Evolutionary conservation across 2,329 filamentous ascomycete species (phyloP).

Genomic region (Diaporthe ampelina): DNA sequence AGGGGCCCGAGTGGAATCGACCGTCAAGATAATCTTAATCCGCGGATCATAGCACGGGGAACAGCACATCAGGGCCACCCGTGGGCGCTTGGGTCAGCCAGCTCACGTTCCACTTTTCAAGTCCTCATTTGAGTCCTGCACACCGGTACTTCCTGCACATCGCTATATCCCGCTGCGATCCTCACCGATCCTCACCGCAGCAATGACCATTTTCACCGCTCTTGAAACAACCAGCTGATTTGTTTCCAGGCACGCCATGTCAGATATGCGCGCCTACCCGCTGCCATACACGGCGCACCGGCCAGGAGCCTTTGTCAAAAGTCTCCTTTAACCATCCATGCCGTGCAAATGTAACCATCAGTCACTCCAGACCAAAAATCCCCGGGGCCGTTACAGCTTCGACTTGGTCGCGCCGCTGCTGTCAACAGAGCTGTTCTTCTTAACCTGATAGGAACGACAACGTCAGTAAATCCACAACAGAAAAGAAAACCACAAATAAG

Average conservation of each 20-base stretch:
- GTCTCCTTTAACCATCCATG: background rate
- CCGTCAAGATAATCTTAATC: background rate
- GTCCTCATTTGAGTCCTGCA: background rate
- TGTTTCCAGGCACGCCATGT: background rate
- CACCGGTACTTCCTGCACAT: background rate
- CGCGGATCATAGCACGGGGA: background rate
- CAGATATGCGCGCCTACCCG: background rate
- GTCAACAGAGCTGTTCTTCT: background rate
- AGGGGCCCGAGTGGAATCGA: background rate
- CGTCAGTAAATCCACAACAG: background rate
- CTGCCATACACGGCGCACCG: no score
- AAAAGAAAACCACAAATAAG: background rate
- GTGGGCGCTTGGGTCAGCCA: background rate
- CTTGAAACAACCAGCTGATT: background rate
- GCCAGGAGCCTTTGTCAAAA: no score
- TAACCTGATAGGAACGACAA: background rate
- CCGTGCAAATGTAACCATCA: background rate
- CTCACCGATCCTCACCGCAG: background rate
- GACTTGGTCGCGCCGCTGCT: background rate
- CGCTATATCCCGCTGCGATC: slow-evolving; percentile 1
- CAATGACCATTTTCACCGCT: background rate
- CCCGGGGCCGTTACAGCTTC: background rate
- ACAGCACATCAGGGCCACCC: background rate
- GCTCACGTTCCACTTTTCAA: background rate
- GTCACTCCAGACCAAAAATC: background rate